Evolutionary conservation across 75 land plant species (phyloP), one percentile per base, ranked within the genome.

Genomic region (Cryptomeria japonica): DNA sequence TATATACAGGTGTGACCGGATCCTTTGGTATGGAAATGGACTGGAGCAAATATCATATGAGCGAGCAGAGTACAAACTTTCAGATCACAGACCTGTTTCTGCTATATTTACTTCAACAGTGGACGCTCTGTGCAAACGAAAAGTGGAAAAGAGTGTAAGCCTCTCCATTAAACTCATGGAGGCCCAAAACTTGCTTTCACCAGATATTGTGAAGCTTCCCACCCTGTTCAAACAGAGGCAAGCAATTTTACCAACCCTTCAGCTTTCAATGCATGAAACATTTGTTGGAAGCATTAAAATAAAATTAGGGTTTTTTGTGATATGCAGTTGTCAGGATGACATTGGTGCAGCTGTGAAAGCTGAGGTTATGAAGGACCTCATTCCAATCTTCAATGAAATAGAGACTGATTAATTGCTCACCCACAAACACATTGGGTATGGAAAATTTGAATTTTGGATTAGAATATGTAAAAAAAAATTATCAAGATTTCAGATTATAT

Each of bases 11-110:
- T 95, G 96, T 89, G 96, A 95, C 75, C 85, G 95, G 34, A 94
- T 95, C 80, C 87, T 94, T 19, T 95, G 95, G 95, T 86, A 90
- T 87, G 96, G 95, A 38, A 91, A 89, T 87, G 96, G 94, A 38
- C 61, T 95, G 32, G 88, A 87, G 78, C 91, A 91, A 70, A 76
- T 93, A 10, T 88, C 93, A 51, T 95, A 95, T 76, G 82, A 86
- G 77, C 85, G 95, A 15, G 90, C 91, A 83, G 93, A 94, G 83
- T 88, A 79, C 37, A 94, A 87, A 87, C 89, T 93, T 46, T 95
- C 96, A 22, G 95, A 95, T 86, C 96, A 95, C 86, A 85, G 96
- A 42, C 93, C 95, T 10, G 94, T 95, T 32, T 88, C 87, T 77
- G 96, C 94, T 18, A 85, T 92, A 85, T 95, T 95, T 86, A 78